Base-by-base conservation (phyloP, 192 early-diverging fungal genomes). In the Mortierella hygrophila region DNA sequence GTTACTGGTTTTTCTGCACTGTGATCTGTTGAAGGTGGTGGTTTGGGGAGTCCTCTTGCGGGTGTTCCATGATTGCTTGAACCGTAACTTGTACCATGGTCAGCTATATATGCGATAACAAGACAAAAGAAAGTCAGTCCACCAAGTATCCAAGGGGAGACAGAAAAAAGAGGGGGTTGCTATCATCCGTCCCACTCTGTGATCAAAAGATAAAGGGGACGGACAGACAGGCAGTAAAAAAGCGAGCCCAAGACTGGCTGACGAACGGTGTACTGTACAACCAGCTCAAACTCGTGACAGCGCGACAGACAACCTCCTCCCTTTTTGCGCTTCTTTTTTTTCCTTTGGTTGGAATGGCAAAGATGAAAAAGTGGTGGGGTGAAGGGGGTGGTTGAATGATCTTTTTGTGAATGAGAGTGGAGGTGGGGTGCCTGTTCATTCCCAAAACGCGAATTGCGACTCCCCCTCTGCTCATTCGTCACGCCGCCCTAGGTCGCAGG, bases 31-130 rank as follows among this genome's bases (percentile, higher is more conserved):
- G 38, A 77, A 71, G 9, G 78, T 68, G 76, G 79, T 75, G 79
- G 84, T 81, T 86, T 86, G 46, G 84, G 84, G 26, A 86, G 41
- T 68, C 54, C 76, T 71, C 84, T 60, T 8, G 75, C 79, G 40
- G 84, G 84, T 35, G 78, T 86, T 32, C 10, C 29, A 65, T 46
- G 44, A 40, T 60, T 60, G 60, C 63, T 77, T 7, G 32, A 55
- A 69, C 60, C 80, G 65, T 54, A 78, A 42, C 52, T 74, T 35
- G 52, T 35, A 23, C 70, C 74, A 44, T 86, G 82, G 37, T 85
- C 84, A 29, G 84, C 84, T 86, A 80, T 32, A 29, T 65, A 11
- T 26, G 9, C 26, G n/a, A n/a, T 23, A 57, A 57, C 55, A 29
- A 29, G 11, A 32, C 4, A 13, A 3, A 32, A 29, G 29, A 52